Conservation (phyloP, 225 moss, liverwort and hornwort genomes). For the Sphagnum contortum region DNA sequence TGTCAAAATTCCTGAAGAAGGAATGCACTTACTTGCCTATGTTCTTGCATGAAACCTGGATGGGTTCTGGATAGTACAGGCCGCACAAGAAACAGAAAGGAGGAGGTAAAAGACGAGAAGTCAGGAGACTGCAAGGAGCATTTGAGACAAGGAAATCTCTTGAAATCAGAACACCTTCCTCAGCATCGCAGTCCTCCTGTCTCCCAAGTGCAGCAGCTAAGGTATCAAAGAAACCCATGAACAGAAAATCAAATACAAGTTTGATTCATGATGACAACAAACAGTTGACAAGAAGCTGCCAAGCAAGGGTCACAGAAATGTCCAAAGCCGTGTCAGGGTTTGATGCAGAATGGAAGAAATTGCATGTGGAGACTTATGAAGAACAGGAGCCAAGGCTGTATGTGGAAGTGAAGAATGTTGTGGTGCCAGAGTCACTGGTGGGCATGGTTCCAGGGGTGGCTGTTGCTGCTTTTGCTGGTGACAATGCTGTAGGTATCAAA, state of each 20-base stretch:
- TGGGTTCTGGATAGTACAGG: too few relatives aligned
- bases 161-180: neutral
- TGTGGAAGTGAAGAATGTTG: constrained; percentile 36
- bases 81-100: too few relatives aligned
- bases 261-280: too few relatives aligned
- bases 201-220: too few relatives aligned
- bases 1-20: constrained; percentile 1
- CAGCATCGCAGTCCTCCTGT: neutral
- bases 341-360: constrained; percentile 19
- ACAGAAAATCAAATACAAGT: too few relatives aligned
- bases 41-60: too few relatives aligned
- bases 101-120: too few relatives aligned
- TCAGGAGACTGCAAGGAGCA: too few relatives aligned
- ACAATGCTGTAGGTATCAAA: constrained; percentile 25
- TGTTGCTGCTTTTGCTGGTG: constrained; percentile 53
- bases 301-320: too few relatives aligned
- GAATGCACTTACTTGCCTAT: neutral
- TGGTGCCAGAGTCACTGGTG: constrained; percentile 24
- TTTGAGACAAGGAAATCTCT: too few relatives aligned
- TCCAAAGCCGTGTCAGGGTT: neutral
- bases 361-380: constrained; percentile 16
- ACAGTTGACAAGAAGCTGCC: too few relatives aligned
- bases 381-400: constrained; percentile 12
- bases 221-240: too few relatives aligned
- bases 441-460: constrained; percentile 39